These are phyloP conservation scores for Geotrichum australiense DNA, from an alignment of 1,139 yeast species.

Conservation along the genomic window DNA sequence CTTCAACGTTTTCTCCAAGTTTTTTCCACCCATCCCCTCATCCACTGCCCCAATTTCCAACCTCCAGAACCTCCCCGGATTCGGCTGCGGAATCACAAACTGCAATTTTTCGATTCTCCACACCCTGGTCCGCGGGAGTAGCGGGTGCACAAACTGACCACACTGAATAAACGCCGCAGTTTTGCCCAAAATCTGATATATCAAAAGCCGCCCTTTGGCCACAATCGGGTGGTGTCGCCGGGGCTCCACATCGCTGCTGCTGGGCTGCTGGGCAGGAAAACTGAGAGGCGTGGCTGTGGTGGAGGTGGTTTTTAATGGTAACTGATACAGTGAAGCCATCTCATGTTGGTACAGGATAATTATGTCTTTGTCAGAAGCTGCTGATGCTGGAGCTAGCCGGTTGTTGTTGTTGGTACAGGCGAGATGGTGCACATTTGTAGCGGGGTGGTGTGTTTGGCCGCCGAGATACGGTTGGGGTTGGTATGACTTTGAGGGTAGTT, in stretches of 20 bases:
- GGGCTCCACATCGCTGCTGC: too few relatives aligned
- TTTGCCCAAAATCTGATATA: slow-evolving; percentile 58
- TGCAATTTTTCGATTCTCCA: slow-evolving; percentile 47
- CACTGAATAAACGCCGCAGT: slow-evolving; percentile 60
- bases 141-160: slow-evolving; percentile 57
- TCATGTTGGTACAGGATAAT: background rate
- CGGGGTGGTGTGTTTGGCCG: background rate
- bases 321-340: slow-evolving; percentile 2
- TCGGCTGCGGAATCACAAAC: slow-evolving; percentile 57
- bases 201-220: slow-evolving; percentile 51
- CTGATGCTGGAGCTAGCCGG: background rate
- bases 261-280: too few relatives aligned
- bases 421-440: background rate
- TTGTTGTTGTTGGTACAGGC: background rate
- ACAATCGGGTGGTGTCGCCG: too few relatives aligned
- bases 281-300: too few relatives aligned
- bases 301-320: slow-evolving; percentile 7
- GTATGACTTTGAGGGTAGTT: background rate
- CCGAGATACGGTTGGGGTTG: background rate
- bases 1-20: slow-evolving; percentile 1
- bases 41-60: slow-evolving; percentile 36
- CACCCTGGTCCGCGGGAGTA: slow-evolving; percentile 54
- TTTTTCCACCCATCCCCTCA: background rate
- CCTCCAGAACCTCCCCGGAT: slow-evolving; percentile 70
- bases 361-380: background rate